These are phyloP conservation scores for Mycocentrospora acerina DNA, from an alignment of 2,329 filamentous ascomycete genomes.

Conservation along the genomic window DNA sequence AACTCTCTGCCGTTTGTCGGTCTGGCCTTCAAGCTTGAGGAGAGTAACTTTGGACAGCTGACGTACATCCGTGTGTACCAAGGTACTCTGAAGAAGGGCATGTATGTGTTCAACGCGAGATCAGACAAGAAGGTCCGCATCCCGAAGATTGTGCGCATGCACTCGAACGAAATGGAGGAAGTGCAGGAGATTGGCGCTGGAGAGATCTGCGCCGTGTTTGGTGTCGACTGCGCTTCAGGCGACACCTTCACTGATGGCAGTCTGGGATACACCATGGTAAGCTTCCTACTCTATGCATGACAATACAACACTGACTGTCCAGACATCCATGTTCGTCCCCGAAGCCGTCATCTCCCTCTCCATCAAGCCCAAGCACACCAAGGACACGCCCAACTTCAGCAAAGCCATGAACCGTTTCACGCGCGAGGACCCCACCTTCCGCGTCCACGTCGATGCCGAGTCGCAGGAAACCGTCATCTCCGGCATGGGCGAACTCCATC, in stretches of 20 bases:
- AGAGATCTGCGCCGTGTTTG: slow-evolving; percentile 98
- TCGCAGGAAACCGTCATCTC: slow-evolving; percentile 97
- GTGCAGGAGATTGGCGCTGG: slow-evolving; percentile 88
- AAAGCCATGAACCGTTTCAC: slow-evolving; percentile 99
- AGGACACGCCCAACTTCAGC: slow-evolving; percentile 90
- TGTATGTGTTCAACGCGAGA: slow-evolving; percentile 89
- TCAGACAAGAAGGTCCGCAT: slow-evolving; percentile 96
- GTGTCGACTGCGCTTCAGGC: slow-evolving; percentile 94
- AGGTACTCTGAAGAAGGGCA: slow-evolving; percentile 82
- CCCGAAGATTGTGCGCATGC: slow-evolving; percentile 97
- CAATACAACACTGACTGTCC: no score
- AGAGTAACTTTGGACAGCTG: slow-evolving; percentile 96
- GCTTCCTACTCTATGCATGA: slow-evolving; percentile 3
- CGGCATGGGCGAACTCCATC: slow-evolving; percentile 95
- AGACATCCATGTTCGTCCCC: slow-evolving; percentile 92
- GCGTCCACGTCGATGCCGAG: slow-evolving; percentile 87
- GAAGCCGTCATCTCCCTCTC: slow-evolving; percentile 98
- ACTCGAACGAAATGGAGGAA: slow-evolving; percentile 99
- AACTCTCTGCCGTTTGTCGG: slow-evolving; percentile 93
- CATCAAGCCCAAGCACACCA: slow-evolving; percentile 92
- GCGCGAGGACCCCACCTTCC: slow-evolving; percentile 96
- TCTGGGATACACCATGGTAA: slow-evolving; percentile 83
- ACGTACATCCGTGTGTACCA: slow-evolving; percentile 99
- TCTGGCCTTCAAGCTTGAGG: slow-evolving; percentile 97
- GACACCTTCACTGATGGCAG: slow-evolving; percentile 97